Percentiles rank a stretch among this genome's conserved stretches.
Conservation (phyloP, 1,139 yeast genomes). For the Meyerozyma carpophila region DNA sequence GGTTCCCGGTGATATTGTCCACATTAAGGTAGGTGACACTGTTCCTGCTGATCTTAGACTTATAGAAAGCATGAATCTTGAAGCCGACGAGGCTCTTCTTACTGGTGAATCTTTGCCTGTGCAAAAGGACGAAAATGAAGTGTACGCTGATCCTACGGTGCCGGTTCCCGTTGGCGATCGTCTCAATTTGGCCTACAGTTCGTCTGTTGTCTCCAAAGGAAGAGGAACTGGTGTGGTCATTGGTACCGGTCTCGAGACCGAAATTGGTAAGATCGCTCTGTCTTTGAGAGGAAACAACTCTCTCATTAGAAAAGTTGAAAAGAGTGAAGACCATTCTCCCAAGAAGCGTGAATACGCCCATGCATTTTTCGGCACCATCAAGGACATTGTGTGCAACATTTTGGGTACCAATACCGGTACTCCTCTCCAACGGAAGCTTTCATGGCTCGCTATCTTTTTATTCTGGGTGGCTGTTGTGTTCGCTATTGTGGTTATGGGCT, state of each 20-base stretch:
- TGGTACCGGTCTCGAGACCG: slow-evolving; percentile 65
- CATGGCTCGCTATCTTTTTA: slow-evolving; percentile 65
- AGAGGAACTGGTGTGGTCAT: slow-evolving; percentile 67
- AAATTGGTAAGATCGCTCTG: slow-evolving; percentile 72
- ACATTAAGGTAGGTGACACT: slow-evolving; percentile 69
- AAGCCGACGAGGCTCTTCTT: slow-evolving; percentile 74
- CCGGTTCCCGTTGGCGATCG: slow-evolving; percentile 72
- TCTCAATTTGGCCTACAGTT: slow-evolving; percentile 65
- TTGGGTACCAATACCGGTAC: slow-evolving; percentile 77
- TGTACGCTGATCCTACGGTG: slow-evolving; percentile 28
- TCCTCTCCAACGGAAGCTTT: slow-evolving; percentile 61
- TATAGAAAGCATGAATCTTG: slow-evolving; percentile 58
- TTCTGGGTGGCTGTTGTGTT: slow-evolving; percentile 69
- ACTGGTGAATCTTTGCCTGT: slow-evolving; percentile 82
- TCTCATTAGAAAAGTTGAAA: slow-evolving; percentile 22
- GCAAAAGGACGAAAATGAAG: slow-evolving; percentile 43
- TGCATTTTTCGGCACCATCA: slow-evolving; percentile 41
- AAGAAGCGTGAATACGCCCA: slow-evolving; percentile 41
- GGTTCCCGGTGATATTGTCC: slow-evolving; percentile 73
- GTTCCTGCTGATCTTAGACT: slow-evolving; percentile 74
- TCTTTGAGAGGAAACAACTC: slow-evolving; percentile 42
- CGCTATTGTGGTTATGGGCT: slow-evolving; percentile 77
- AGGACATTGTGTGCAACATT: slow-evolving; percentile 55
- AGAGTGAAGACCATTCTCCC: slow-evolving; percentile 20
- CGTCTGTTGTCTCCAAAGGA: slow-evolving; percentile 72